phyloP scores from a whole-genome alignment of 2,329 filamentous ascomycete genomes.

The Stylonectria norvegica region DNA sequence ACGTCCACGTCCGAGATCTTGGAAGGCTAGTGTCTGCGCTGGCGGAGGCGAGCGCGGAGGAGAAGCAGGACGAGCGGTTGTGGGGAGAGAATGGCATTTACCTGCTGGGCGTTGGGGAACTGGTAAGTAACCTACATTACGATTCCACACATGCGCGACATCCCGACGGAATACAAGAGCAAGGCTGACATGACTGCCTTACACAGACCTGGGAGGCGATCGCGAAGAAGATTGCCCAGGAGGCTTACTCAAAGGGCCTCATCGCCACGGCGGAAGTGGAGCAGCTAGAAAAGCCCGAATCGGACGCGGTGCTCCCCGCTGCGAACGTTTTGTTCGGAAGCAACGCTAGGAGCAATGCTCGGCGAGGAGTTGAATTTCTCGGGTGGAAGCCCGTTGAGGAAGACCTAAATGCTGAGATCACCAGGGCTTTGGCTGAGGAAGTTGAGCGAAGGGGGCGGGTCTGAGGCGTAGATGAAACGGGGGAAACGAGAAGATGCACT shows the following conservation, averaged over 20 bases:
- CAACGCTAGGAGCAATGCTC: conserved; percentile 53
- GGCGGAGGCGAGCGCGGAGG: conserved; percentile 28
- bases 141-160: too few species aligned
- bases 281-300: conserved; percentile 38
- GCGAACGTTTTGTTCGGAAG: conserved; percentile 52
- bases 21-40: conserved; percentile 29
- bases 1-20: conserved; percentile 35
- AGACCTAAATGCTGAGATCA: conserved; percentile 43
- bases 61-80: conserved; percentile 16
- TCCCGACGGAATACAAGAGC: too few species aligned
- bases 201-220: conserved; percentile 30
- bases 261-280: conserved; percentile 25
- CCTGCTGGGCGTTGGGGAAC: conserved; percentile 28
- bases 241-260: conserved; percentile 25
- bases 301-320: conserved; percentile 40
- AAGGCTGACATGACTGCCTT: conserved; percentile 2
- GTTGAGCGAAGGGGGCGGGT: conserved; percentile 8
- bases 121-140: conserved; percentile 18
- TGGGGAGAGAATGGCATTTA: conserved; percentile 42
- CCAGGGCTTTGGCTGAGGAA: conserved; percentile 26
- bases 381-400: conserved; percentile 52
- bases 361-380: conserved; percentile 49
- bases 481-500: too few species aligned
- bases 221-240: conserved; percentile 25
- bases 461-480: too few species aligned